Conservation (phyloP, 2,329 filamentous ascomycete genomes). For the Claviceps maximensis region DNA sequence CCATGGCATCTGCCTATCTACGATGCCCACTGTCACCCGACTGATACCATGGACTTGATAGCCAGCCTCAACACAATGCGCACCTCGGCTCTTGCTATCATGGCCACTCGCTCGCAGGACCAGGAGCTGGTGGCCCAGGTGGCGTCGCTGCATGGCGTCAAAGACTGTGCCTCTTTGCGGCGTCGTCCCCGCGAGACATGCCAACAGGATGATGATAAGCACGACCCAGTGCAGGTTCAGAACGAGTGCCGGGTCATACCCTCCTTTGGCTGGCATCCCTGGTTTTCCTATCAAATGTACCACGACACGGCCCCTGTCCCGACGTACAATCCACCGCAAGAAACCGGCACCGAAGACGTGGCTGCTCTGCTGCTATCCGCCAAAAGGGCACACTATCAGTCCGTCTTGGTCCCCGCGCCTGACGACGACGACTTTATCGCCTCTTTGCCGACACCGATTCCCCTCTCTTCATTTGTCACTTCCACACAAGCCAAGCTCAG, state of each 20-base stretch:
- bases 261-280: constrained; percentile 79
- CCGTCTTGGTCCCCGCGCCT: constrained; percentile 46
- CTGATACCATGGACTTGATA: constrained; percentile 57
- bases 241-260: constrained; percentile 34
- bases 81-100: constrained; percentile 53
- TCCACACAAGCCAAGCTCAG: constrained; percentile 43
- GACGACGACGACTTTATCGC: constrained; percentile 29
- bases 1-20: constrained; percentile 61
- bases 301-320: constrained; percentile 34
- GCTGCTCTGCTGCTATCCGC: constrained; percentile 16
- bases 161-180: not conserved
- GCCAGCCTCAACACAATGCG: constrained; percentile 49
- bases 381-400: constrained; percentile 47
- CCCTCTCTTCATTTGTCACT: constrained; percentile 44
- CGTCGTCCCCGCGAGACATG: not conserved
- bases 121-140: constrained; percentile 56
- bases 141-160: constrained; percentile 42
- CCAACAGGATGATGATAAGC: not conserved
- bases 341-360: constrained; percentile 10
- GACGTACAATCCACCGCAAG: constrained; percentile 20
- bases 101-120: constrained; percentile 66
- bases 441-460: constrained; percentile 44
- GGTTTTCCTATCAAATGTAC: constrained; percentile 70
- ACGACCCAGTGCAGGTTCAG: constrained; percentile 1
- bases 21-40: constrained; percentile 77